Evolutionary conservation across 1,284 basidiomycete species (phyloP).

Genomic region (Pseudozyma tsukubaensis): DNA sequence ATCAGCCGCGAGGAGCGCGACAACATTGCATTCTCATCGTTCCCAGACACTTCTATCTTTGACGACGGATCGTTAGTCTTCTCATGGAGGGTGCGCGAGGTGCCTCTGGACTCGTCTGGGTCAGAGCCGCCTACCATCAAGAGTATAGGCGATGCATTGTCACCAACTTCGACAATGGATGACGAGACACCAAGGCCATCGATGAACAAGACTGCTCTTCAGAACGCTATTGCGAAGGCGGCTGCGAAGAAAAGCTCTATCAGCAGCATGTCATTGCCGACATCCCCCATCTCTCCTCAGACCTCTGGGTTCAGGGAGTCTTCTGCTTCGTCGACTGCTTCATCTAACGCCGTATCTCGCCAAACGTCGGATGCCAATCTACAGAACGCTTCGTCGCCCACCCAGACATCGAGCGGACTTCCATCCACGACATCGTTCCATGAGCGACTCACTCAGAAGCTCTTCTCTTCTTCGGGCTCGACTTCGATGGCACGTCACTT

Average conservation of each 20-base stretch:
- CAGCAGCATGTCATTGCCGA: conserved; percentile 22
- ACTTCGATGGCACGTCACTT: conserved; percentile 34
- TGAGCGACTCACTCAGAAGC: conserved; percentile 42
- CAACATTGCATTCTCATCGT: conserved; percentile 92
- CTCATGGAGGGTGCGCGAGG: conserved; percentile 66
- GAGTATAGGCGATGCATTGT: conserved; percentile 33
- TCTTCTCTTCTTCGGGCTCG: conserved; percentile 35
- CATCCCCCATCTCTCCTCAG: conserved; percentile 15
- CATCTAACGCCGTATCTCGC: conserved; percentile 25
- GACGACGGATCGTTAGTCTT: conserved; percentile 62
- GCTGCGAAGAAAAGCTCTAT: conserved; percentile 18
- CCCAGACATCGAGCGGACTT: background rate
- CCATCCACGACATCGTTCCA: conserved; percentile 34
- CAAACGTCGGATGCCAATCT: conserved; percentile 38
- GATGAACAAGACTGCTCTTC: conserved; percentile 42
- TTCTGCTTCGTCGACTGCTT: conserved; percentile 26
- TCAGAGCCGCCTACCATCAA: conserved; percentile 52
- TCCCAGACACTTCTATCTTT: conserved; percentile 80
- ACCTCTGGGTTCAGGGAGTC: conserved; percentile 30
- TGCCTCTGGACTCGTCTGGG: conserved; percentile 54
- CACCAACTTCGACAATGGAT: conserved; percentile 6
- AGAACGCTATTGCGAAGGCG: conserved; percentile 20
- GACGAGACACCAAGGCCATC: conserved; percentile 49
- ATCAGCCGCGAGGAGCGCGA: conserved; percentile 78
- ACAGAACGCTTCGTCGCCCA: conserved; percentile 5